phyloP scores from a whole-genome alignment of 352 stramenopile species.

The Globisporangium radiosum region DNA sequence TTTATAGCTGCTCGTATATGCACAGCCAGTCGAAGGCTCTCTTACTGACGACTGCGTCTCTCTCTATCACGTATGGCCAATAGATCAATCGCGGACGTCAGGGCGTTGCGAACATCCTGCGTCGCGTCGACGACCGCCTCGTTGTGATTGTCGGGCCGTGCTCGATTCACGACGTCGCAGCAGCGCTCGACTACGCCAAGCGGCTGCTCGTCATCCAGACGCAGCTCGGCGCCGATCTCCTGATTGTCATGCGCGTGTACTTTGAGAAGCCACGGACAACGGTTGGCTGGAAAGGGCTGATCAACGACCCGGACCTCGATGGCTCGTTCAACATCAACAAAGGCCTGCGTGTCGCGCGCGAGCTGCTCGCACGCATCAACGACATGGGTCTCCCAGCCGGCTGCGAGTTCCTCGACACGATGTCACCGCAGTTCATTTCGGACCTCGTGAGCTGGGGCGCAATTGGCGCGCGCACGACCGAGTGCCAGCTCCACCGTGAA shows the following conservation, averaged over 20 bases:
- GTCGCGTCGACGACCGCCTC: conserved; percentile 78
- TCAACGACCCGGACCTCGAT: conserved; percentile 88
- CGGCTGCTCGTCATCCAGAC: conserved; percentile 63
- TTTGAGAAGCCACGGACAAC: conserved; percentile 90
- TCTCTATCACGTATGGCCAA: background rate
- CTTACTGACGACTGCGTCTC: background rate
- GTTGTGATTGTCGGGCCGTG: conserved; percentile 82
- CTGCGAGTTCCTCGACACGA: conserved; percentile 88
- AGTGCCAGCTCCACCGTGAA: conserved; percentile 87
- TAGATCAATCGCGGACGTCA: conserved; percentile 71
- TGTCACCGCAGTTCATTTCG: conserved; percentile 88
- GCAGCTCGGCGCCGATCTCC: conserved; percentile 72
- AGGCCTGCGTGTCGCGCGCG: conserved; percentile 71
- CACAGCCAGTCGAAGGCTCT: too few species aligned
- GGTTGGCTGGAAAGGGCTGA: conserved; percentile 87
- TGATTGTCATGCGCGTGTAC: conserved; percentile 90
- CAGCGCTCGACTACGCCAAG: conserved; percentile 79
- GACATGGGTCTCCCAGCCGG: conserved; percentile 76
- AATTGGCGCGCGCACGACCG: conserved; percentile 87
- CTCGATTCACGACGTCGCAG: conserved; percentile 87
- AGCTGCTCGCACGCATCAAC: conserved; percentile 84
- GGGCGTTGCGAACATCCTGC: conserved; percentile 64
- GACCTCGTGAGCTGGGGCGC: conserved; percentile 87
- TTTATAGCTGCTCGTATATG: background rate
- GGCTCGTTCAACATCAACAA: conserved; percentile 92